phyloP scores from a whole-genome alignment of 805 yeast species.

The Candida verbasci region DNA sequence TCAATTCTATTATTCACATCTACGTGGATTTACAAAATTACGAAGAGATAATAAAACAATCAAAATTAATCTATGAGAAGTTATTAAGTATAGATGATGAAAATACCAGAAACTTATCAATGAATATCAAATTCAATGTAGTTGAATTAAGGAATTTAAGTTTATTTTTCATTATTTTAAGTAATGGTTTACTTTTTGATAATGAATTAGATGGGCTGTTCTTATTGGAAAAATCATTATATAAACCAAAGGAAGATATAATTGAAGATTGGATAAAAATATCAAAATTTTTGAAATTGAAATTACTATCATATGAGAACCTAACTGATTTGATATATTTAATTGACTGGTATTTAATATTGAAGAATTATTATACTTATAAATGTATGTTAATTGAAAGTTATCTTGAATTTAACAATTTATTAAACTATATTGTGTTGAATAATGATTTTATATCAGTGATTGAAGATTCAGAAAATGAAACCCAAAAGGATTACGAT shows the following conservation, averaged over 20 bases:
- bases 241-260: constrained; percentile 12
- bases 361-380: constrained; percentile 17
- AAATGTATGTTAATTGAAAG: constrained; percentile 17
- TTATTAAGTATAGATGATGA: constrained; percentile 9
- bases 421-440: constrained; percentile 17
- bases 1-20: constrained; percentile 5
- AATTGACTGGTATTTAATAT: constrained; percentile 22
- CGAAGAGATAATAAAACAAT: constrained; percentile 5
- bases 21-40: constrained; percentile 7
- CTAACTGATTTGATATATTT: constrained; percentile 20
- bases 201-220: not conserved
- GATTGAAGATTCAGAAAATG: constrained; percentile 14
- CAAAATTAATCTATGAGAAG: constrained; percentile 6
- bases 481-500: constrained; percentile 3
- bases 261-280: constrained; percentile 13
- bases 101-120: constrained; percentile 6
- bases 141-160: constrained; percentile 15
- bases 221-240: constrained; percentile 7
- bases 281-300: constrained; percentile 15
- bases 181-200: constrained; percentile 17
- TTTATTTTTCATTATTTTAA: constrained; percentile 15
- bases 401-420: constrained; percentile 24
- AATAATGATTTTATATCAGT: constrained; percentile 15
- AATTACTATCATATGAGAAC: constrained; percentile 15
- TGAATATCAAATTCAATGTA: constrained; percentile 7